Evolutionary conservation across 2,329 filamentous ascomycete genomes (phyloP), one percentile per base, ranked within the genome.

Genomic region (Colletotrichum aenigma): DNA sequence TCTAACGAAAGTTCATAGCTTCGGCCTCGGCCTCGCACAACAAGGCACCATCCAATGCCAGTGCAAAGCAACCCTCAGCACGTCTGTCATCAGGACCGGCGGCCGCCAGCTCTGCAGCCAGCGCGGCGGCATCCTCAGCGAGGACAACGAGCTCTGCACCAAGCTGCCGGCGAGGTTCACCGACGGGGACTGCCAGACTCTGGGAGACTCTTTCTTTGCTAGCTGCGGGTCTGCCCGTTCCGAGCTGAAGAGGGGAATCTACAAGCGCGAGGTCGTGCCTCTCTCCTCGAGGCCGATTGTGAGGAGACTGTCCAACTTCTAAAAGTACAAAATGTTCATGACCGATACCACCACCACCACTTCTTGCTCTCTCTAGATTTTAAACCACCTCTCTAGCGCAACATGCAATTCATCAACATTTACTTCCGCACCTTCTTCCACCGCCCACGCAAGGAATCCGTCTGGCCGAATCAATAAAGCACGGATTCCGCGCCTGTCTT

Each of bases 361-460:
- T 52, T 52, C 43, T 21, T 21, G n/a, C 43, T 52, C 15, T 38
- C 43, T 58, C 66, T 48, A 69, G 24, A 24, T 60, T 36, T 21
- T 34, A 60, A 69, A 69, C 66, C 66, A 69, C 6, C 43, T 43
- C 34, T 61, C 26, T 18, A 69, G 36, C 66, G 52, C 55, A 38
- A 21, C 21, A 26, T 60, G 77, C 13, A 76, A 71, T 52, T 71
- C 76, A 6, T 76, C 76, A 7, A 77, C 6, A 65, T 81, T 73
- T 4, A 67, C 62, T 30, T 77, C 69, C 10, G 58, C 60, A 38
- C 74, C 76, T 58, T 82, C 80, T 6, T 76, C 74, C 7, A 78
- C 79, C 2, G 66, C 66, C 83, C 82, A 84, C n/a, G 81, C 82
- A 56, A 83, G 80, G 69, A 82, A 65, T 0, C 82, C 83, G 77